Base-by-base conservation (phyloP, 2,329 filamentous ascomycete species). In the Sporothrix variecibatus region DNA sequence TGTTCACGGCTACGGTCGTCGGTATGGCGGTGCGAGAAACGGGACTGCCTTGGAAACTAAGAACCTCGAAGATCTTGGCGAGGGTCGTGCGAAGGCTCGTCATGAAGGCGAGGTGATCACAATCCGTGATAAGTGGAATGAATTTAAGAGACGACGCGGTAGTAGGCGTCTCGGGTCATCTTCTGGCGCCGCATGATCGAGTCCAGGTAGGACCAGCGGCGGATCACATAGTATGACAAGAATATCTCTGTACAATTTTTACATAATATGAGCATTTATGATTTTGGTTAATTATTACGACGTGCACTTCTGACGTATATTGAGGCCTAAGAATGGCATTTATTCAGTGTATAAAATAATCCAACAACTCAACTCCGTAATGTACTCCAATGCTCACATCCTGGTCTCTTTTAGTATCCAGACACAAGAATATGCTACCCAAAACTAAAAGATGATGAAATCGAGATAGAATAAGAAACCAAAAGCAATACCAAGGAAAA, bases 21-120 rank as follows among this genome's bases (percentile, higher is more conserved):
- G 70, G 1, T 26, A 79, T 81, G 49, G 80, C 85, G 60, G 73
- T 20, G 51, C 58, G 23, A 38, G 58, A n/a, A 15, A 46, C 26
- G 70, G 70, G 12, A 62, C 51, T 1, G 15, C n/a, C 9, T 51
- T 75, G 40, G 85, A 85, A 78, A 84, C 83, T 1, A 86, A 85
- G 78, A 85, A 81, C 56, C 82, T 88, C 2, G 86, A 88, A 76
- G 86, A 87, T 69, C 81, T 88, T 6, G 86, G 86, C 17, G 85
- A 86, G 75, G 86, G 86, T 1, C 80, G 85, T 11, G 82, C 82
- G 68, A 82, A 83, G 76, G 86, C 85, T 1, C 79, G 82, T 7
- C 79, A 81, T 11, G 82, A 84, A 28, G 86, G 85, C 2, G 84
- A 87, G 77, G 76, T 84, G 2, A 81, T 87, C 8, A 85, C 83